phyloP scores from a whole-genome alignment of 306 rosid species.

The Prunus mira region DNA sequence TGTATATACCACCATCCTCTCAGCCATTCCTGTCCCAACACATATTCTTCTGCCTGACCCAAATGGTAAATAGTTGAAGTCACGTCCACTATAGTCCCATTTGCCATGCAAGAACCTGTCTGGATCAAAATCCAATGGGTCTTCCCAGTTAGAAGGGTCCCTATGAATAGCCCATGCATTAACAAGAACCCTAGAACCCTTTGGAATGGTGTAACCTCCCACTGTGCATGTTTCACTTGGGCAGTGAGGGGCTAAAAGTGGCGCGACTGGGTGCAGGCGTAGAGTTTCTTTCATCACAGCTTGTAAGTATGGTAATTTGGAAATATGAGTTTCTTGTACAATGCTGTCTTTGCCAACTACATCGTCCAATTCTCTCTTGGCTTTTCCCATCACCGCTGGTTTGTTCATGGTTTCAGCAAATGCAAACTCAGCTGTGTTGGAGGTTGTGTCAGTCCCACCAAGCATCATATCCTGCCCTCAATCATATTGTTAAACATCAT shows the following conservation, averaged over 20 bases:
- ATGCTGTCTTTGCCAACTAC: constrained; percentile 43
- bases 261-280: too few relatives aligned
- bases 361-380: constrained; percentile 48
- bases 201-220: too few relatives aligned
- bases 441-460: constrained; percentile 66
- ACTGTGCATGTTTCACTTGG: too few relatives aligned
- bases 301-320: constrained; percentile 21
- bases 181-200: too few relatives aligned
- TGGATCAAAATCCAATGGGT: constrained; percentile 20
- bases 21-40: constrained; percentile 21
- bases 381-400: constrained; percentile 42
- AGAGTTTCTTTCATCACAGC: constrained; percentile 26
- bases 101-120: constrained; percentile 13
- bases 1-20: background rate
- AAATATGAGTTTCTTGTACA: constrained; percentile 29
- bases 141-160: constrained; percentile 16
- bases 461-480: constrained; percentile 61
- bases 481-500: background rate
- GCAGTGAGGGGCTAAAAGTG: too few relatives aligned
- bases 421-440: constrained; percentile 63
- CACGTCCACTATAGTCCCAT: constrained; percentile 2
- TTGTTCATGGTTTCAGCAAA: constrained; percentile 39
- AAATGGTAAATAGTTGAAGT: constrained; percentile 24
- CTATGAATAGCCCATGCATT: too few relatives aligned
- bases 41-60: constrained; percentile 33